These are phyloP conservation scores for Crithidia bombi DNA, from an alignment of 208 protist species.

Conservation along the genomic window DNA sequence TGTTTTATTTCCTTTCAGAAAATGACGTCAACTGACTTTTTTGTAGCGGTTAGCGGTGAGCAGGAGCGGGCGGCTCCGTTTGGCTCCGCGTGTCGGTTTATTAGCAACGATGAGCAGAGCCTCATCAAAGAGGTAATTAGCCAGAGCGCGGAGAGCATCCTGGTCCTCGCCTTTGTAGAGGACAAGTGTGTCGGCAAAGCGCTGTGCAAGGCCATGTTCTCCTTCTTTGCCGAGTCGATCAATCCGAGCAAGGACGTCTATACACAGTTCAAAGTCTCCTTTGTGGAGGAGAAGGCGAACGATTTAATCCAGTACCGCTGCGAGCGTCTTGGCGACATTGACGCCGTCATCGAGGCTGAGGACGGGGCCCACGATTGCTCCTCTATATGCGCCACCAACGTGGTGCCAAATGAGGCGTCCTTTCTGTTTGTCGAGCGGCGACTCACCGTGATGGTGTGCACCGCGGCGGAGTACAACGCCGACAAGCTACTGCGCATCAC, in stretches of 20 bases:
- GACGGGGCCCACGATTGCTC: conserved; percentile 42
- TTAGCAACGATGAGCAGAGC: conserved; percentile 21
- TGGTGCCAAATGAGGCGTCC: conserved; percentile 40
- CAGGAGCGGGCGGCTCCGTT: conserved; percentile 35
- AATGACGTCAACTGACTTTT: conserved; percentile 40
- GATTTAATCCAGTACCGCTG: conserved; percentile 66
- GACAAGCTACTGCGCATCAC: conserved; percentile 38
- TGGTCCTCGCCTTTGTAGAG: conserved; percentile 45
- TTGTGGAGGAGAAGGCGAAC: conserved; percentile 52
- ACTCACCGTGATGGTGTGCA: conserved; percentile 55
- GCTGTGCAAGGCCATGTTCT: conserved; percentile 52
- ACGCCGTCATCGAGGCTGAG: conserved; percentile 60
- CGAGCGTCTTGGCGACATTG: conserved; percentile 59
- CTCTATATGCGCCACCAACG: conserved; percentile 48
- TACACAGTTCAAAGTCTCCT: conserved; percentile 62
- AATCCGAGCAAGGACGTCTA: conserved; percentile 27
- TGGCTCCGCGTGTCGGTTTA: conserved; percentile 25
- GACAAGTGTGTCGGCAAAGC: conserved; percentile 29
- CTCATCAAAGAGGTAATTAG: conserved; percentile 42
- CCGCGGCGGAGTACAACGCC: conserved; percentile 25
- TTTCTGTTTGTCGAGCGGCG: conserved; percentile 56
- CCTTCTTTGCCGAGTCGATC: conserved; percentile 47
- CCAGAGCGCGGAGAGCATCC: conserved; percentile 36
- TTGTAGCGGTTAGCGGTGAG: conserved; percentile 40
- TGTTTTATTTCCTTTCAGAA: conserved; percentile 23